Base-by-base conservation (phyloP, 345 rosid genomes). In the Linum lewisii region DNA sequence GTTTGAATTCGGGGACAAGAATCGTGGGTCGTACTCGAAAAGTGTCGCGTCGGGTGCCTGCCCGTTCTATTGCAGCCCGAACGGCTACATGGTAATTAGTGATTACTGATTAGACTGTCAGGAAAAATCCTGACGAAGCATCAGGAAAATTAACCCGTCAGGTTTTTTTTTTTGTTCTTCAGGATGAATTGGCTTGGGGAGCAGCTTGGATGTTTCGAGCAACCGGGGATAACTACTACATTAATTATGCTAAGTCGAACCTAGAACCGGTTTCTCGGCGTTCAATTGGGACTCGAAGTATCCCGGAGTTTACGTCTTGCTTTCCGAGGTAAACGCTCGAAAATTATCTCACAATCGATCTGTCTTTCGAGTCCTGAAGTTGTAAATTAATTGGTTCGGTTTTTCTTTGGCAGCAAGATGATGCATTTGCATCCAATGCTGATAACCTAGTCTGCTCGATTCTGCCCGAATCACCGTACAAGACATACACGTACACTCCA, bases 171-270 rank as follows among this genome's bases (percentile, higher is more conserved):
- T 26, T 26, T 26, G 5, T 29, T 57, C 36, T 19, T 8, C 47
- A 58, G 61, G 61, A 58, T 21, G 61, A 58, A 36, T 21, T 58
- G 23, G 24, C 7, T 13, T 58, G 61, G 61, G 61, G 49, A 58
- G 61, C 61, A 1, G 61, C 37, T 1, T 58, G 61, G 61, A 23
- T 58, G 20, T 58, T 32, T 21, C 32, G 36, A 16, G 61, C 61
- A 20, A 58, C 49, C 18, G 23, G 24, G 21, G 21, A 19, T 14
- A 8, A 11, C 9, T 32, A 10, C 7, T 58, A 36, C 24, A 3
- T 36, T 0, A 1, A 36, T 15, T 58, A 34, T 21, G 61, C 49
- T 23, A 58, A 19, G 13, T 34, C 47, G 21, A 38, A 42, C 47
- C 13, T 42, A 42, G 47, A 16, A 42, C 47, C 16, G 18, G 47